These are phyloP conservation scores for Kuraishia ogatae DNA, from an alignment of 805 yeast genomes.

Conservation along the genomic window DNA sequence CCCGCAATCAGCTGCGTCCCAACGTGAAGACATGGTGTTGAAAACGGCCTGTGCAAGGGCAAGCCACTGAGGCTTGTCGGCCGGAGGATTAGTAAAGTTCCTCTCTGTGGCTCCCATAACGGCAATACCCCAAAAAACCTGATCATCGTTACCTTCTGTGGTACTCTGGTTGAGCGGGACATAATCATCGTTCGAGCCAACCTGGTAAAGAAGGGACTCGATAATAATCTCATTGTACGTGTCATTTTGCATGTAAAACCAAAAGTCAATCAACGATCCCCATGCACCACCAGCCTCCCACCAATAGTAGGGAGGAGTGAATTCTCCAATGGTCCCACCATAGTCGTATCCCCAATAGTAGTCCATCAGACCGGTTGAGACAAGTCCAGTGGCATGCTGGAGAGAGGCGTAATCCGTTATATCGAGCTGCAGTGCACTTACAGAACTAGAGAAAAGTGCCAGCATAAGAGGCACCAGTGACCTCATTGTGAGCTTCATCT, in stretches of 20 bases:
- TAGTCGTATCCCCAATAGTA: conserved; percentile 61
- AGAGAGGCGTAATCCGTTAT: conserved; percentile 28
- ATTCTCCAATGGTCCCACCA: conserved; percentile 71
- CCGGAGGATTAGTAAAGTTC: conserved; percentile 66
- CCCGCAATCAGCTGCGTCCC: conserved; percentile 56
- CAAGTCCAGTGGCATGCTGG: conserved; percentile 43
- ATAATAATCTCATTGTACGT: conserved; percentile 50
- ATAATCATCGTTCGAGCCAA: conserved; percentile 55
- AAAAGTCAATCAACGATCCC: conserved; percentile 64
- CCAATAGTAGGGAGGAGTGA: conserved; percentile 74
- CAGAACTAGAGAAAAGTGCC: conserved; percentile 1
- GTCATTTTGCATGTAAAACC: conserved; percentile 60
- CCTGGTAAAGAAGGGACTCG: conserved; percentile 58
- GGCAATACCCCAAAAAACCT: conserved; percentile 87
- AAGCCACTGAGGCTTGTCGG: conserved; percentile 59
- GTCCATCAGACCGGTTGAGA: conserved; percentile 70
- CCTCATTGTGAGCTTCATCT: neutral
- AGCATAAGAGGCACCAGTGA: neutral
- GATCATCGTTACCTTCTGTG: conserved; percentile 91
- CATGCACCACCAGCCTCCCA: conserved; percentile 87
- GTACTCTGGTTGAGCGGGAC: conserved; percentile 75
- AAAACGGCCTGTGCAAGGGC: conserved; percentile 76
- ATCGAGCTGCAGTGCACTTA: conserved; percentile 21
- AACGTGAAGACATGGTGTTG: conserved; percentile 73
- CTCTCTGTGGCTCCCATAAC: conserved; percentile 80